phyloP scores from a whole-genome alignment of 73 alveolate species.

The Tetrahymena borealis region DNA sequence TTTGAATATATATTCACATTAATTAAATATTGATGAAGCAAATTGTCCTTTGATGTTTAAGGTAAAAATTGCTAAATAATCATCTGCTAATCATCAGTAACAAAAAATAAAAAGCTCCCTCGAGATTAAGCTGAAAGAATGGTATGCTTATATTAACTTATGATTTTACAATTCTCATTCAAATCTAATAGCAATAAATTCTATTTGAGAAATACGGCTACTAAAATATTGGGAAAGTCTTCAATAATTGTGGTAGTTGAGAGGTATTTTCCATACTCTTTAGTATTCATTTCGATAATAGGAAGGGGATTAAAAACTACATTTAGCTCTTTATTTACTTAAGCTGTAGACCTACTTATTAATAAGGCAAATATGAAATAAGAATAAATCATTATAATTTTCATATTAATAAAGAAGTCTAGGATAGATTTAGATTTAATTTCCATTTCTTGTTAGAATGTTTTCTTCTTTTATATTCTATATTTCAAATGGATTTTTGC shows the following conservation, averaged over 20 bases:
- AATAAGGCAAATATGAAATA: background rate
- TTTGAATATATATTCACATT: background rate
- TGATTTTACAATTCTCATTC: background rate
- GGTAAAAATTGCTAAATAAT: background rate
- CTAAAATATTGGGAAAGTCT: background rate
- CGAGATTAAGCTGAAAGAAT: background rate
- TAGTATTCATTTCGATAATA: background rate
- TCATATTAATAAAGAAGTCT: no score
- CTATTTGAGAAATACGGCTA: background rate
- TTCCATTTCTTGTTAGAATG: no score
- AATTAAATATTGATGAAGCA: background rate
- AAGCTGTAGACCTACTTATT: background rate
- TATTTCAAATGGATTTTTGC: no score
- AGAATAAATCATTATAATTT: no score
- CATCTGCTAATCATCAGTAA: background rate
- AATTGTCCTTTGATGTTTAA: background rate
- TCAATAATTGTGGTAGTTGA: background rate
- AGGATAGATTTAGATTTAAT: no score
- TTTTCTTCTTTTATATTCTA: no score
- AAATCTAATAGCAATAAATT: background rate
- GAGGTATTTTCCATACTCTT: background rate
- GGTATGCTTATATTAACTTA: background rate
- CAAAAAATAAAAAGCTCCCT: background rate
- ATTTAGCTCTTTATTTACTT: no score
- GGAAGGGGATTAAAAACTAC: background rate